Percentiles rank a stretch among this genome's conserved stretches.
Evolutionary conservation across 2,329 filamentous ascomycete genomes (phyloP).

Genomic region (Aspergillus floridensis): DNA sequence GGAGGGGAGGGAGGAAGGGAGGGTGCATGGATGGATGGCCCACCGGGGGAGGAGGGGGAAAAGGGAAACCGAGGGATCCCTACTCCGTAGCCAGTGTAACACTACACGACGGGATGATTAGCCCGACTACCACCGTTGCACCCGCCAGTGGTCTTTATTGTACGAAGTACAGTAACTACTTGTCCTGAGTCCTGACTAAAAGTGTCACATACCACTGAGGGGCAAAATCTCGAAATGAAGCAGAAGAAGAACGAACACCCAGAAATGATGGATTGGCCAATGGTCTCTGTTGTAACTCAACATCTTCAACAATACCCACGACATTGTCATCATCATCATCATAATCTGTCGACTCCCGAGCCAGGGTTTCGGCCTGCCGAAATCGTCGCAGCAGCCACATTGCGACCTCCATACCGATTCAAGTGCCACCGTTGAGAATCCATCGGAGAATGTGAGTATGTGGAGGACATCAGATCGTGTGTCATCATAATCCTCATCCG

Average conservation of each 20-base stretch:
- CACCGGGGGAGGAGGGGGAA: not conserved
- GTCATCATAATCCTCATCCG: not conserved
- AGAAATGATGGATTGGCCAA: not conserved
- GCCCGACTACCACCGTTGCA: constrained; percentile 26
- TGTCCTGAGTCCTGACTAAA: not conserved
- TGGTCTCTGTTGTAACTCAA: no score
- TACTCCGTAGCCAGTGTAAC: constrained; percentile 18
- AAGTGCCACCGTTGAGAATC: not conserved
- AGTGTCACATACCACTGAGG: constrained; percentile 19
- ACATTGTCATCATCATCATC: not conserved
- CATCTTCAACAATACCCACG: not conserved
- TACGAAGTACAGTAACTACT: no score
- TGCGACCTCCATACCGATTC: not conserved
- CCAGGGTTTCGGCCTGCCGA: not conserved
- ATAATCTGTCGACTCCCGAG: not conserved
- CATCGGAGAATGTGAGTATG: not conserved
- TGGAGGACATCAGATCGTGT: not conserved
- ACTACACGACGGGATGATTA: constrained; percentile 19
- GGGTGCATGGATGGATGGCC: no score
- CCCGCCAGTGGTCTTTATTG: constrained; percentile 3
- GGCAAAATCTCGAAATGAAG: not conserved
- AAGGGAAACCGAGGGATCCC: not conserved
- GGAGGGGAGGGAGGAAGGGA: no score
- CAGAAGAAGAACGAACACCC: not conserved
- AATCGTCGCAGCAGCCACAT: not conserved